phyloP scores from a whole-genome alignment of 176 grass and related monocot species.

The Phyllostachys edulis region DNA sequence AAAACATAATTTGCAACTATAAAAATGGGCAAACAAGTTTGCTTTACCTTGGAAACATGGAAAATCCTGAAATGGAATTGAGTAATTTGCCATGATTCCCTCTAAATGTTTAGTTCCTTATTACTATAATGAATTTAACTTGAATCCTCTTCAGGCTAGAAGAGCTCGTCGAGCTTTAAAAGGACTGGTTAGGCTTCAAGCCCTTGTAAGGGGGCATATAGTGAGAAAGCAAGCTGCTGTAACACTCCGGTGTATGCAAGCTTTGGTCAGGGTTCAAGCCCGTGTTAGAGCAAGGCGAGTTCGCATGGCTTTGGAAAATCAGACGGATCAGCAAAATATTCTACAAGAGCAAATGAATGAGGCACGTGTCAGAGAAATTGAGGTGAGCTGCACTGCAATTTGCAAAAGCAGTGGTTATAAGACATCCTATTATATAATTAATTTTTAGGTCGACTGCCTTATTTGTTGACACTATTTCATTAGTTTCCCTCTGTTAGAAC shows the following conservation, averaged over 20 bases:
- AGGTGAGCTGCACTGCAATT: conserved; percentile 55
- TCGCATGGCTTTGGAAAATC: conserved; percentile 83
- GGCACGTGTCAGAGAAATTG: conserved; percentile 66
- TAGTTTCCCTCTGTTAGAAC: background rate
- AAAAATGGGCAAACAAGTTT: background rate
- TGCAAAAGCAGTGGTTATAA: background rate
- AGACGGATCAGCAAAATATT: conserved; percentile 54
- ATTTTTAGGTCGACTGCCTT: background rate
- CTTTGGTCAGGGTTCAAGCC: conserved; percentile 88
- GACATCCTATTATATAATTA: background rate
- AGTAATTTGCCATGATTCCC: background rate
- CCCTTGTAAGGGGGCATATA: conserved; percentile 91
- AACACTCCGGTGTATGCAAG: conserved; percentile 92
- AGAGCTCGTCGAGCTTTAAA: conserved; percentile 85
- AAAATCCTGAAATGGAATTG: background rate
- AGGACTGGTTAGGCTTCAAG: conserved; percentile 91
- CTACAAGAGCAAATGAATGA: conserved; percentile 44
- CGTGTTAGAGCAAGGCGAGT: conserved; percentile 85
- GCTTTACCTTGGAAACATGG: background rate
- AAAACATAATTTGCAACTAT: background rate
- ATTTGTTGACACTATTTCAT: background rate
- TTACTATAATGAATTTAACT: background rate
- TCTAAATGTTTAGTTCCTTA: conserved; percentile 4
- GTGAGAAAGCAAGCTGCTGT: conserved; percentile 98
- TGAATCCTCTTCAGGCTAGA: conserved; percentile 70